Evolutionary conservation across 202 grass and related monocot genomes (phyloP).

Genomic region (Brachypodium distachyon): DNA sequence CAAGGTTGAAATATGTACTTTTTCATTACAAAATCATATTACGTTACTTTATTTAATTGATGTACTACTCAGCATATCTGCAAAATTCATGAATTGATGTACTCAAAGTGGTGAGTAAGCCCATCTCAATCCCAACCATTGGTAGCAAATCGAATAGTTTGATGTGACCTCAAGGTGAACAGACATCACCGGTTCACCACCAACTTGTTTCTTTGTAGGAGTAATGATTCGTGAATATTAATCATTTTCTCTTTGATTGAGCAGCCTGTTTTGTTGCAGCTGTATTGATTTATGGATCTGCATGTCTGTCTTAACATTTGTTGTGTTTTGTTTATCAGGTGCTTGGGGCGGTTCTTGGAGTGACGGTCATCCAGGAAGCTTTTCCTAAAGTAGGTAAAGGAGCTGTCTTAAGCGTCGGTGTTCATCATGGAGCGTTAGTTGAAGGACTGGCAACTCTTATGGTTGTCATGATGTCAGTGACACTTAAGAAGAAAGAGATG

Average conservation of each 20-base stretch:
- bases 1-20: too few relatives aligned
- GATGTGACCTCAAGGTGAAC: too few relatives aligned
- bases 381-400: slow-evolving; percentile 84
- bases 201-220: too few relatives aligned
- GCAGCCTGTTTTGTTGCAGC: neutral
- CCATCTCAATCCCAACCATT: too few relatives aligned
- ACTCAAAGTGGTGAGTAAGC: too few relatives aligned
- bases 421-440: slow-evolving; percentile 65
- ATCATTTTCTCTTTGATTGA: neutral
- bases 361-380: slow-evolving; percentile 42
- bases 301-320: neutral
- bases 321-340: slow-evolving; percentile 40
- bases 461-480: slow-evolving; percentile 73
- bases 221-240: too few relatives aligned
- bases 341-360: slow-evolving; percentile 57
- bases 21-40: too few relatives aligned
- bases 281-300: neutral
- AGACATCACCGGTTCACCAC: too few relatives aligned
- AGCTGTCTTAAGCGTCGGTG: slow-evolving; percentile 48
- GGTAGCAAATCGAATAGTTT: too few relatives aligned
- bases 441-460: slow-evolving; percentile 87
- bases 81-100: too few relatives aligned
- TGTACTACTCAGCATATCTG: too few relatives aligned
- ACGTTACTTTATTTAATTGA: too few relatives aligned
- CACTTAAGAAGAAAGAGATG: slow-evolving; percentile 69